These are phyloP conservation scores for Uronychia binucleata DNA, from an alignment of 73 alveolate species.

Conservation along the genomic window DNA sequence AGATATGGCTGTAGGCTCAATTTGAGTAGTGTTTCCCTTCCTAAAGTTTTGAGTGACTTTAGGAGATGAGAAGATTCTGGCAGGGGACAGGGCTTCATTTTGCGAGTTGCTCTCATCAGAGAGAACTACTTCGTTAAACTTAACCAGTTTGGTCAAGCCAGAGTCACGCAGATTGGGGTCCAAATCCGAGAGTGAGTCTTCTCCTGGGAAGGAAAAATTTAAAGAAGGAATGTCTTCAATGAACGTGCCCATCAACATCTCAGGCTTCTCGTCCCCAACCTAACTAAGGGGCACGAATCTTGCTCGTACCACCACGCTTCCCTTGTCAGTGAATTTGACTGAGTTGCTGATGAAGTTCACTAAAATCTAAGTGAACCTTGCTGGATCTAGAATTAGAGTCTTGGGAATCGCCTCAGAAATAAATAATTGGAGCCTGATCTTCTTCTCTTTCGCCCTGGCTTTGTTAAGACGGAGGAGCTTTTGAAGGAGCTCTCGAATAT, in stretches of 20 bases:
- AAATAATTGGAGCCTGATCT: neutral
- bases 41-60: no score
- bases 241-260: neutral
- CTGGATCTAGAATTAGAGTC: slow-evolving; percentile 12
- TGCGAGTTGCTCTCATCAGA: no score
- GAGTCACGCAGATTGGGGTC: no score
- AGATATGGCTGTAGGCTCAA: no score
- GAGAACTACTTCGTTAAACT: neutral
- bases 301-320: slow-evolving; percentile 17
- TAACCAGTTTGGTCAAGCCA: no score
- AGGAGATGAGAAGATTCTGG: no score
- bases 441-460: slow-evolving; percentile 30
- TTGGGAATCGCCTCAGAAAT: slow-evolving; percentile 36
- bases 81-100: no score
- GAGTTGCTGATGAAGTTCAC: slow-evolving; percentile 35
- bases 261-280: neutral
- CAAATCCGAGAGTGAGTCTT: no score
- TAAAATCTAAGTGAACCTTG: slow-evolving; percentile 32
- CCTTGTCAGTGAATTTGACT: slow-evolving; percentile 29
- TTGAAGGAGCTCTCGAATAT: slow-evolving; percentile 13
- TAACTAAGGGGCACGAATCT: slow-evolving; percentile 2
- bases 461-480: slow-evolving; percentile 13
- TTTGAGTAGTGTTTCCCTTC: no score
- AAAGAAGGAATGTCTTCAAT: neutral
- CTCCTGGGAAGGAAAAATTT: neutral